These are phyloP conservation scores for Boletus edulis DNA, from an alignment of 768 basidiomycete species.

Conservation along the genomic window DNA sequence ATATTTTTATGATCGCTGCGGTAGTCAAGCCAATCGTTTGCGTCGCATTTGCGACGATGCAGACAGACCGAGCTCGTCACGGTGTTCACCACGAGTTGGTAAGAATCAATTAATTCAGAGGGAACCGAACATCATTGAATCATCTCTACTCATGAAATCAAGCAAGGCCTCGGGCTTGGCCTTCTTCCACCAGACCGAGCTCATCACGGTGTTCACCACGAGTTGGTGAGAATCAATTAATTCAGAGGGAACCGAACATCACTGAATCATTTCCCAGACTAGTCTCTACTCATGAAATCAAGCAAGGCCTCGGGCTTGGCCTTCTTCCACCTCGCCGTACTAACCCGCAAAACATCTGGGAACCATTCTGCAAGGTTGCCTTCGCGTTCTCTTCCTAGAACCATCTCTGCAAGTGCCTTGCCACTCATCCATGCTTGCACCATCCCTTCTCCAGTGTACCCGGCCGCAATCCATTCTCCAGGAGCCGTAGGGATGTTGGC, in stretches of 20 bases:
- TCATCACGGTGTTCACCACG: too few relatives aligned
- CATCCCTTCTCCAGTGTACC: conserved; percentile 75
- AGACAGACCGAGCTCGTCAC: neutral
- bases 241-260: too few relatives aligned
- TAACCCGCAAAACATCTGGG: conserved; percentile 48
- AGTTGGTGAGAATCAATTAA: too few relatives aligned
- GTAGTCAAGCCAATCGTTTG: neutral
- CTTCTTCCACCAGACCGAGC: conserved; percentile 18
- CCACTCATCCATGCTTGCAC: conserved; percentile 68
- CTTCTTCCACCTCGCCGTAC: conserved; percentile 50
- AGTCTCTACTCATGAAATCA: conserved; percentile 3
- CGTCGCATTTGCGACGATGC: neutral
- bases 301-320: conserved; percentile 46
- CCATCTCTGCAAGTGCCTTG: conserved; percentile 57
- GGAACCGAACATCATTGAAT: too few relatives aligned
- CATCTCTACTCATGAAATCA: conserved; percentile 2
- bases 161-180: conserved; percentile 46
- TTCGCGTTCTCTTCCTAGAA: conserved; percentile 39
- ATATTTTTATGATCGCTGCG: neutral
- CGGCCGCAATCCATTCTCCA: conserved; percentile 74
- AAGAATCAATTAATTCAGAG: too few relatives aligned
- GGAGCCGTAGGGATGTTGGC: conserved; percentile 28
- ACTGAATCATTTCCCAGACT: neutral
- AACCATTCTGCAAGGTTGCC: conserved; percentile 41
- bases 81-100: too few relatives aligned